Conservation (phyloP, 2,329 filamentous ascomycete genomes). For the Fusarium cicatricum region DNA sequence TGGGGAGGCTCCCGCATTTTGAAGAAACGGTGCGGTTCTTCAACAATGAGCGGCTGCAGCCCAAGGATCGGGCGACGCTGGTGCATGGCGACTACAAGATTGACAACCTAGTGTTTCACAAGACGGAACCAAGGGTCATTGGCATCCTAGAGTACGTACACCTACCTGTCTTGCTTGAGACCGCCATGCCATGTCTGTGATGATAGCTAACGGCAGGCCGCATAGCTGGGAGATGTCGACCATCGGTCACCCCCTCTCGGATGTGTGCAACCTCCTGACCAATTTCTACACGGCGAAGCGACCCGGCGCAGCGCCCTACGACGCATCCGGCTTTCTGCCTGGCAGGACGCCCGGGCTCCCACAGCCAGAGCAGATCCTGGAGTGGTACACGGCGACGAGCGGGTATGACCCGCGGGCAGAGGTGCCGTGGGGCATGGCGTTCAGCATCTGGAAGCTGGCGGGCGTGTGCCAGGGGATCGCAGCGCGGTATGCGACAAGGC, state of each 20-base stretch:
- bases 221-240: constrained; percentile 95
- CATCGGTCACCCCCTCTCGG: constrained; percentile 92
- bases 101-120: constrained; percentile 89
- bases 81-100: constrained; percentile 98
- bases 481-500: constrained; percentile 81
- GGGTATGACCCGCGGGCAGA: constrained; percentile 75
- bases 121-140: constrained; percentile 86
- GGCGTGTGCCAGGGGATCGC: constrained; percentile 88
- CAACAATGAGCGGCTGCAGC: constrained; percentile 71
- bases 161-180: not conserved
- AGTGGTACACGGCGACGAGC: constrained; percentile 58
- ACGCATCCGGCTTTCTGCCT: constrained; percentile 64
- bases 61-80: constrained; percentile 78
- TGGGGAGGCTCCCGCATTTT: constrained; percentile 86
- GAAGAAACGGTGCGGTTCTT: constrained; percentile 84
- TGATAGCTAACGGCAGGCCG: not conserved
- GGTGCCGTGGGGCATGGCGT: constrained; percentile 68
- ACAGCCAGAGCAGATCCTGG: constrained; percentile 50
- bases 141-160: constrained; percentile 81
- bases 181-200: not conserved
- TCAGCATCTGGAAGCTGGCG: constrained; percentile 67
- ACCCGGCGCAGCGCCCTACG: constrained; percentile 36
- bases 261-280: constrained; percentile 78
- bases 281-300: constrained; percentile 51
- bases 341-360: constrained; percentile 71